Conservation (phyloP, 2,329 filamentous ascomycete species). For the Colletotrichum sp. region DNA sequence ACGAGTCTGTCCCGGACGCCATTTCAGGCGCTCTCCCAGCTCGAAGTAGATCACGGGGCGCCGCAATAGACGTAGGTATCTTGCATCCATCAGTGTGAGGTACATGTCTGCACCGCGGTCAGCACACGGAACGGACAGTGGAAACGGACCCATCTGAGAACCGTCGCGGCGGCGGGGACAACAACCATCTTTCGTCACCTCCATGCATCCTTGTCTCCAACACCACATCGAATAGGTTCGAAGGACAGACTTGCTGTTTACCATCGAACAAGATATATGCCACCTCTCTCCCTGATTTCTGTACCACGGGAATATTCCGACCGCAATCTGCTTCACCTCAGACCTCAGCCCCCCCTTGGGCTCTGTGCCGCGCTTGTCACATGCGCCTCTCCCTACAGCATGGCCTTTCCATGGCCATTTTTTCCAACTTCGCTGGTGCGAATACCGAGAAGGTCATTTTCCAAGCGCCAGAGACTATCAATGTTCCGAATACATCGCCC, state of each 20-base stretch:
- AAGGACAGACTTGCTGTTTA: background rate
- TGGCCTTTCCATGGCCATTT: background rate
- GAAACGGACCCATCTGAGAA: constrained; percentile 9
- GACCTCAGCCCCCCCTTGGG: background rate
- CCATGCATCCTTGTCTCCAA: background rate
- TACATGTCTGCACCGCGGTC: background rate
- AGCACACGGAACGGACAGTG: background rate
- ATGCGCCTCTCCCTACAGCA: background rate
- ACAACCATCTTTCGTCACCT: background rate
- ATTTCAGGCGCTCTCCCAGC: background rate
- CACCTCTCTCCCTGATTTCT: background rate
- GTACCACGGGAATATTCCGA: background rate
- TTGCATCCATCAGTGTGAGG: background rate
- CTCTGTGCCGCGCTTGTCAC: background rate
- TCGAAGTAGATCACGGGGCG: background rate
- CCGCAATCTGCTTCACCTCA: background rate
- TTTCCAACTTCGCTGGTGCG: constrained; percentile 42
- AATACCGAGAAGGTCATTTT: constrained; percentile 96
- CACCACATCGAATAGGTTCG: background rate
- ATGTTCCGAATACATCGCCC: constrained; percentile 60
- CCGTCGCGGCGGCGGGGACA: constrained; percentile 6
- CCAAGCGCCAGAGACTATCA: constrained; percentile 66
- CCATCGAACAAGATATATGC: background rate
- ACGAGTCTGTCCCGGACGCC: background rate
- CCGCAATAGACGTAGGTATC: background rate